Conservation (phyloP, 345 rosid genomes). For the Populus simonii region DNA sequence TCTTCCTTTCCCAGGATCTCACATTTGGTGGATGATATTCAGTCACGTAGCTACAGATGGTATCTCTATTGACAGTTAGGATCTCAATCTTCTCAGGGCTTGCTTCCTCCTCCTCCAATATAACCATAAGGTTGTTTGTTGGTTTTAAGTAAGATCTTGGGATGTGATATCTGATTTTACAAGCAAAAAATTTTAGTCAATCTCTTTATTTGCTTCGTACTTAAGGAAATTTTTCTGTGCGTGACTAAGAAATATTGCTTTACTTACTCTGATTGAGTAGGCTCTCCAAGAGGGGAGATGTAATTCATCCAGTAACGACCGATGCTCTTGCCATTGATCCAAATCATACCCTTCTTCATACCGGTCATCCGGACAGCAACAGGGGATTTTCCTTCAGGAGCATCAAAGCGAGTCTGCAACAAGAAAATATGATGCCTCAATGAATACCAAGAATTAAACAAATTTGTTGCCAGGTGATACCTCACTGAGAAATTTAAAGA, state of each 20-base stretch:
- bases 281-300: conserved; percentile 58
- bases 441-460: not conserved
- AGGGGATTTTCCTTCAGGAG: conserved; percentile 62
- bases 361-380: conserved; percentile 51
- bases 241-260: not conserved
- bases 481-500: not conserved
- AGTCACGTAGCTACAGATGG: conserved; percentile 57
- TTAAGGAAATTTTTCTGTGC: too few relatives aligned
- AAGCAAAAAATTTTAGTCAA: not conserved
- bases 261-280: conserved; percentile 66
- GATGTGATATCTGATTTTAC: conserved; percentile 61
- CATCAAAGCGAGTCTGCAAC: conserved; percentile 58
- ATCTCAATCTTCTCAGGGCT: conserved; percentile 58
- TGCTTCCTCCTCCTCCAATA: conserved; percentile 62
- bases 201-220: too few relatives aligned
- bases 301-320: conserved; percentile 83
- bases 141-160: conserved; percentile 77
- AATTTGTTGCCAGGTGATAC: not conserved
- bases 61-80: conserved; percentile 55
- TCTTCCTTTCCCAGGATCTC: conserved; percentile 45
- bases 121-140: conserved; percentile 53
- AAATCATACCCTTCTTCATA: conserved; percentile 80
- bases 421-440: not conserved
- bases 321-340: conserved; percentile 80
- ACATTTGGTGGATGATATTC: conserved; percentile 66